Base-by-base conservation (phyloP, 805 yeast genomes). In the Sugiyamaella smithiae region DNA sequence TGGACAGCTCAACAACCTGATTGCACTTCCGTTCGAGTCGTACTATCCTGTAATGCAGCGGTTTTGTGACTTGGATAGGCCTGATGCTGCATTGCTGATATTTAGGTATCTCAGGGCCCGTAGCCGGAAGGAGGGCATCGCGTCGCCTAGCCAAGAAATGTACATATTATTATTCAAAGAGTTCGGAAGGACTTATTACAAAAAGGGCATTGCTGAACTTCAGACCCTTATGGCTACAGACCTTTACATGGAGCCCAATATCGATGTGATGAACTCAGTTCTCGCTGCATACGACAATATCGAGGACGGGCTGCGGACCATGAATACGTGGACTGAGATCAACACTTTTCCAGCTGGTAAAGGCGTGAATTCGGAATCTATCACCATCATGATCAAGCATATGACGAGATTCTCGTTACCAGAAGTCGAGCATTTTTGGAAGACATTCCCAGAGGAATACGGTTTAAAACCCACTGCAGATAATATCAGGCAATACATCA, bases 161-260 rank as follows among this genome's bases (percentile, higher is more conserved):
- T 87, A 85, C 57, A 63, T 74, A 47, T 76, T 76, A 54, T 63
- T 85, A 20, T 81, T 86, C 60, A 70, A 75, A 45, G 76, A 76
- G 42, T 84, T 84, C 66, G 85, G 88, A 1, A 71, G 72, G 43
- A 67, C 69, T 45, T 65, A 73, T 28, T 85, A 81, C 55, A 80
- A 76, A 49, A 82, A 81, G 5, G 93, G 91, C 0, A 79, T 85
- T 14, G 70, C 70, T 43, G 84, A 81, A 49, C 64, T 86, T 2
- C 88, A 85, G 56, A 75, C 79, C 47, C 73, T 76, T 41, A 67
- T 83, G 60, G 81, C 84, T 48, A 75, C 82, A 74, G 95, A 86
- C 52, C 55, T 76, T 42, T 65, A 71, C 8, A 66, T 84, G 36
- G 76, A 73, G 50, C 74, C 80, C 50, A 82, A 83, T 54, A 73